These are phyloP conservation scores for Blastobotrys illinoisensis DNA, from an alignment of 1,139 yeast genomes.

Conservation along the genomic window DNA sequence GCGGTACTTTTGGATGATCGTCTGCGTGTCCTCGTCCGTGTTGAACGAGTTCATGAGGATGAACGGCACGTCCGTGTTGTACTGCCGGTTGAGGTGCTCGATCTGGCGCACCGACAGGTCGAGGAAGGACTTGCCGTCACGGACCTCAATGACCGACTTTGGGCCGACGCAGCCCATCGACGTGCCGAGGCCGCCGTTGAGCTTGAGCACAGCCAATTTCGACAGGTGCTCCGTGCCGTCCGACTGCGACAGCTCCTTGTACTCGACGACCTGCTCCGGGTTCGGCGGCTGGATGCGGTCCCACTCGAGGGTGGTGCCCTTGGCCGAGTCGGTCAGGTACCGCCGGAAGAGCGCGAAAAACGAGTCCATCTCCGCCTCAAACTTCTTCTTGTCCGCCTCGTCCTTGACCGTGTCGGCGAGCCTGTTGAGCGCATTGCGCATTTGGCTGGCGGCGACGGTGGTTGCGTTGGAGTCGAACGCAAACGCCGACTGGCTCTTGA, in stretches of 20 bases:
- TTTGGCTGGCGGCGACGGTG: slow-evolving; percentile 93
- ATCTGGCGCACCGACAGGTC: slow-evolving; percentile 95
- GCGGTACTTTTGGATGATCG: slow-evolving; percentile 91
- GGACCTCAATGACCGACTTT: slow-evolving; percentile 93
- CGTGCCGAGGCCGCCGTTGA: slow-evolving; percentile 97
- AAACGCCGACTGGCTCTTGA: slow-evolving; percentile 32
- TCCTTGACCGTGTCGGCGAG: slow-evolving; percentile 73
- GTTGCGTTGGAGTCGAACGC: slow-evolving; percentile 92
- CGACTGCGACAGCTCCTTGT: slow-evolving; percentile 41
- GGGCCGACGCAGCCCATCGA: slow-evolving; percentile 99
- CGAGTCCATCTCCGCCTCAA: slow-evolving; percentile 91
- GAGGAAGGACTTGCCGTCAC: slow-evolving; percentile 95
- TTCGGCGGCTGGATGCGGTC: slow-evolving; percentile 89
- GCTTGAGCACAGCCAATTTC: slow-evolving; percentile 89
- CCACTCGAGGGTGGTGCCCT: slow-evolving; percentile 85
- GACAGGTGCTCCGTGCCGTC: slow-evolving; percentile 49
- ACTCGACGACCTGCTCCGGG: slow-evolving; percentile 83
- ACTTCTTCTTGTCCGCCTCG: slow-evolving; percentile 50
- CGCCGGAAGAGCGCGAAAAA: slow-evolving; percentile 92
- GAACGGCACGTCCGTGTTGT: slow-evolving; percentile 90
- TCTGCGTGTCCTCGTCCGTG: slow-evolving; percentile 93
- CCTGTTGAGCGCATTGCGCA: slow-evolving; percentile 92
- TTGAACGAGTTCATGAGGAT: slow-evolving; percentile 97
- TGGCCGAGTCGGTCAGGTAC: slow-evolving; percentile 82
- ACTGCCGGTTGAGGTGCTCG: slow-evolving; percentile 86